Base-by-base conservation (phyloP, 495 filamentous ascomycete genomes). In the Ramalina peruviana region DNA sequence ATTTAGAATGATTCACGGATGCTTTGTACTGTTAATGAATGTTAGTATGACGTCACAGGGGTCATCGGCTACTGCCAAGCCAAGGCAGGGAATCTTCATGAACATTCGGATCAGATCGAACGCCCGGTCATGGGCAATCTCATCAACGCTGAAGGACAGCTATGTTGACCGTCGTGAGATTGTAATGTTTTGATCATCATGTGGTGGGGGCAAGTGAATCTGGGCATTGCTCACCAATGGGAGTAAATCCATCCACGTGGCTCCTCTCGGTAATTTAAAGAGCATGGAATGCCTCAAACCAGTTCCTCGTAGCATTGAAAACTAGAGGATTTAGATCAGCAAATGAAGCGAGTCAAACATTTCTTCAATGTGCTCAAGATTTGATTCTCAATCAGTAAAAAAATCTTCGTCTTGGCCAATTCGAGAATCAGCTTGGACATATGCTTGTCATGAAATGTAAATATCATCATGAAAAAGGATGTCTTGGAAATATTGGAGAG, bases 81-180 rank as follows among this genome's bases (percentile, higher is more conserved):
- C 9, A 19, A 21, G 4, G 27, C 20, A n/a, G 39, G 15, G 45
- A 47, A 37, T 20, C 30, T 44, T 52, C 27, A 19, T 2, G 43
- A 52, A 48, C 23, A 21, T 37, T 41, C 39, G 40, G 15, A 63
- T 82, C 81, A 85, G 80, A 74, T 72, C 62, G 58, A 69, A 68
- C 59, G 82, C 86, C 86, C 71, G 82, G 86, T 92, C 85, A 89
- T 76, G 79, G 85, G 86, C 82, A 71, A 71, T 83, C 73, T 90
- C 86, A 88, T 89, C 86, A 93, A 85, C 72, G 76, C 78, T 74
- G 75, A 65, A 58, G 57, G 67, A 61, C 79, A 73, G 80, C 78
- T 94, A 90, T 85, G 88, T 82, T 85, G 88, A 94, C 88, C 88
- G 88, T 94, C 88, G 88, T 94, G 88, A 94, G 82, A 81, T 81